Evolutionary conservation across 108 stramenopile species (phyloP).

Genomic region (Cyclostephanos invisitatus): DNA sequence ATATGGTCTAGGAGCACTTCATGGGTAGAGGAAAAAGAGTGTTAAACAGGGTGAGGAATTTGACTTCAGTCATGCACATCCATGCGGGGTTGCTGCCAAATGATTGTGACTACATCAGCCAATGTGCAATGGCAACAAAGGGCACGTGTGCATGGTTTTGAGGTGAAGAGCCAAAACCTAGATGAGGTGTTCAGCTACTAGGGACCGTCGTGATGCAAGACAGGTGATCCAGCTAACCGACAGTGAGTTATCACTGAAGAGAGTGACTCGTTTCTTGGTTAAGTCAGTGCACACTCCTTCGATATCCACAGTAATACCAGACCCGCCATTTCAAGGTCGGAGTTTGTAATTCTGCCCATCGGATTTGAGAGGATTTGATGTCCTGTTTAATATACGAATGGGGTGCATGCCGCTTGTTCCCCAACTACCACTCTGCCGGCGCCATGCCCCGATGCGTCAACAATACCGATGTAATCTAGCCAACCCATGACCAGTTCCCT

Average conservation of each 20-base stretch:
- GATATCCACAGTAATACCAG: constrained; percentile 2
- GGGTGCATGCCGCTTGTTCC: too few species aligned
- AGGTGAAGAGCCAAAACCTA: neutral
- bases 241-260: neutral
- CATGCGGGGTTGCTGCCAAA: constrained; percentile 34
- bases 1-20: constrained; percentile 24
- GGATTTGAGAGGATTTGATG: neutral
- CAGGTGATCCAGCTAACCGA: neutral
- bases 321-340: constrained; percentile 30
- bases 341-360: neutral
- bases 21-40: constrained; percentile 12
- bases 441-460: neutral
- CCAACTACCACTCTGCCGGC: neutral
- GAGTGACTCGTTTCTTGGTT: neutral
- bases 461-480: neutral
- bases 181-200: neutral
- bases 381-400: too few species aligned
- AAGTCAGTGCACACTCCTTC: neutral
- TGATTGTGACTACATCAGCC: constrained; percentile 23
- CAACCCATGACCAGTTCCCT: neutral
- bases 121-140: too few species aligned
- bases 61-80: constrained; percentile 6
- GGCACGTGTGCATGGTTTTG: neutral
- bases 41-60: constrained; percentile 17
- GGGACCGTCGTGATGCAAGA: neutral